Base-by-base conservation (phyloP, 331 rosid species). In the Spiraea crenata region DNA sequence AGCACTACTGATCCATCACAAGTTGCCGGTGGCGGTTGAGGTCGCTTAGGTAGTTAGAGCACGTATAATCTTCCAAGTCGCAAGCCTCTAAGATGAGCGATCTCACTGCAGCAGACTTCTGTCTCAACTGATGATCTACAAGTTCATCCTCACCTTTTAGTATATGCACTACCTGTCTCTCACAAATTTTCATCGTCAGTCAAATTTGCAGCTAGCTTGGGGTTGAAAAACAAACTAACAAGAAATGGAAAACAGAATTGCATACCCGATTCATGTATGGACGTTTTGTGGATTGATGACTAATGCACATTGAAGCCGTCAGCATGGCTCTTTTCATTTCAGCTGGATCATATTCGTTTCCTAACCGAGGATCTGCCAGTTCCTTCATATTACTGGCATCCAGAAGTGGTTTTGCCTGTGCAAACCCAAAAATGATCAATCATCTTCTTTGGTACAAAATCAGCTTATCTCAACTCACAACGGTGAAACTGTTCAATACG, bases 331-430 rank as follows among this genome's bases (percentile, higher is more conserved):
- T 81, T 56, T 74, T 85, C 92, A 95, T 86, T 76, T 95, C 98
- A 1, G 4, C 47, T 5, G 67, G 75, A 80, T 91, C 91, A 66
- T 79, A 95, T 1, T 79, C 79, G 11, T 77, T 79, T 61, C 74
- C 83, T 65, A 95, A 72, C 71, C 83, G 84, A 1, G 99, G 89
- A 86, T 95, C 99, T 8, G 62, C 92, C 59, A 95, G 67, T 42
- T 77, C 96, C 82, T 84, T 72, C 31, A 85, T 62, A 73, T 77
- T 86, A 69, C 75, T 78, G 7, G 63, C 44, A 50, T 91, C 96
- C 54, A 95, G 84, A n/a, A 86, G 61, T 6, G 98, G 96, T 73
- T 88, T 95, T 69, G 99, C 98, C 99, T 95, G 77, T 20, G 25
- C 67, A 72, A 55, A 4, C 67, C 42, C 6, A 44, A 68, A 56